These are phyloP conservation scores for Pogostemon cablin DNA, from an alignment of 257 asterid species.

Conservation along the genomic window DNA sequence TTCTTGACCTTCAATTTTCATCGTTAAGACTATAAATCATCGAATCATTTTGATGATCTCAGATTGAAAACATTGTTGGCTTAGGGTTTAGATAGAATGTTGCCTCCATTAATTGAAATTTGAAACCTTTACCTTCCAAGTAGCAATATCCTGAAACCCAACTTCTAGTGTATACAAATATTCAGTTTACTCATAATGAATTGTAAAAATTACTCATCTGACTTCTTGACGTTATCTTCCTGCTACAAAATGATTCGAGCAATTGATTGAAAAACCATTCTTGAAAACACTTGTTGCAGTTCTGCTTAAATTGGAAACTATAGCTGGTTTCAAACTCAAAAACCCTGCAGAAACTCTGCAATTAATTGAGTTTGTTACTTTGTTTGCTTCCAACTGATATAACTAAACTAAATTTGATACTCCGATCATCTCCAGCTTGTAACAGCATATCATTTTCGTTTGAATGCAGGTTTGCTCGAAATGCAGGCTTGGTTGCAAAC, in stretches of 20 bases:
- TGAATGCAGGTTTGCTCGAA: conserved; percentile 61
- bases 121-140: not conserved
- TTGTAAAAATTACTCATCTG: not conserved
- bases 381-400: not conserved
- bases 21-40: too few species aligned
- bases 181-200: not conserved
- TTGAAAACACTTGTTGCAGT: too few species aligned
- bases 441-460: not conserved
- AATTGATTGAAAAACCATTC: too few species aligned
- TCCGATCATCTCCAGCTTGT: not conserved
- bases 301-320: too few species aligned
- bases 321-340: too few species aligned
- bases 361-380: not conserved
- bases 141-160: not conserved
- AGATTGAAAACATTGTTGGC: not conserved
- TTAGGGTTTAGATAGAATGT: not conserved
- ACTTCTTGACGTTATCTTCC: not conserved
- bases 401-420: not conserved
- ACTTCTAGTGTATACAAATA: not conserved
- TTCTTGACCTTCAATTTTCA: too few species aligned
- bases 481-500: conserved; percentile 75
- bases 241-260: too few species aligned
- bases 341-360: not conserved
- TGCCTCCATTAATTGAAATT: not conserved
- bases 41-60: not conserved